Evolutionary conservation across 306 rosid species (phyloP), one percentile per base, ranked within the genome.

Genomic region (Benincasa hispida): DNA sequence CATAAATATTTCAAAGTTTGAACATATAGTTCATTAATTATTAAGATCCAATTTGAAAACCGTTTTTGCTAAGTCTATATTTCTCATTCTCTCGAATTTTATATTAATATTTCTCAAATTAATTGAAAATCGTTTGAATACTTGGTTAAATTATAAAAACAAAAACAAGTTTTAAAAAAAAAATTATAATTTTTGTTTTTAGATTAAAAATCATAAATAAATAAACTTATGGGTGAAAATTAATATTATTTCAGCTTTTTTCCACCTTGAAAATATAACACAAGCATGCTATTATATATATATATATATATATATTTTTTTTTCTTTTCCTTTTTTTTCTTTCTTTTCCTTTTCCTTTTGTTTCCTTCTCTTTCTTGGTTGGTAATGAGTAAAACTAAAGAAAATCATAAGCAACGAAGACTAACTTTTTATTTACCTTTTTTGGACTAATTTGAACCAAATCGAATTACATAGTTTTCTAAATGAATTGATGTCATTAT

Each of bases 321-420:
- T 67, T 12, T 19, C 8, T 22, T 66, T 21, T 6, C 74, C 54
- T 15, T 35, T 62, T 3, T 3, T 28, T 32, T 32, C 35, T 6
- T 63, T 13, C 15, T 12, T 28, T 28, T 17, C 5, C 19, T 30
- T 17, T 17, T 28, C 15, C 37, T 27, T 59, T 60, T 59, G 2
- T 28, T 60, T 59, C 30, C 45, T 63, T 35, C 21, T 68, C 35
- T 45, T 70, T 70, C 57, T 70, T 70, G 8, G 22, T 45, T 69
- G 39, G 75, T 47, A 70, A 70, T 47, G 75, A 70, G 75, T 70
- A 15, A 70, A 70, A 70, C 39, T 0, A 70, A 70, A 47, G 39
- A 67, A 70, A 70, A 70, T 27, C 75, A 70, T 70, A 70, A 21
- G 30, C 21, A 68, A 41, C 6, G 21, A 68, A 39, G 35, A 68